These are phyloP conservation scores for Eustoma russellianum DNA, from an alignment of 257 asterid genomes.

Conservation along the genomic window DNA sequence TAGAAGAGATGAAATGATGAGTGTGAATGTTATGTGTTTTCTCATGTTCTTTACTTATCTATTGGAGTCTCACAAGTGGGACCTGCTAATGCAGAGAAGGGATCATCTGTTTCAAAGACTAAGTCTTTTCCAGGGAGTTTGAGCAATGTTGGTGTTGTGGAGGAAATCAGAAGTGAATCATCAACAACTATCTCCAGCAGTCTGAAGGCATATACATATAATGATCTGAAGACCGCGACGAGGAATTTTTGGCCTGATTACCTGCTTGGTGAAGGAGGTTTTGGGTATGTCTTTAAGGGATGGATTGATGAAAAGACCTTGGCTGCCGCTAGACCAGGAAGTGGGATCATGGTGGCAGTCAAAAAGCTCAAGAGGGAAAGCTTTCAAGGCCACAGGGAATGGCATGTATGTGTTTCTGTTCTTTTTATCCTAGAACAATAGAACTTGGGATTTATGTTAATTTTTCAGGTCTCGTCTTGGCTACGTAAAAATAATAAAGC, in stretches of 20 bases:
- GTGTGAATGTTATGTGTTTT: background rate
- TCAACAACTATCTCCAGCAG: conserved; percentile 22
- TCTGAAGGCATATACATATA: conserved; percentile 51
- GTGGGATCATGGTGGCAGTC: conserved; percentile 65
- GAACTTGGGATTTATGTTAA: too few species aligned
- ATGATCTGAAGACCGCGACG: conserved; percentile 57
- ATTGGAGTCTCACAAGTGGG: conserved; percentile 32
- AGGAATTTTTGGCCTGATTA: conserved; percentile 51
- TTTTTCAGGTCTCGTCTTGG: too few species aligned
- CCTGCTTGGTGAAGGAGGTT: conserved; percentile 78
- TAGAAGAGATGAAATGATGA: background rate
- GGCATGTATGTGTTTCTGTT: conserved; percentile 47
- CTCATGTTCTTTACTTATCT: conserved; percentile 1
- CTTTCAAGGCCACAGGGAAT: conserved; percentile 71
- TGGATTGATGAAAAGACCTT: conserved; percentile 53
- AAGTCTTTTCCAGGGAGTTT: conserved; percentile 9
- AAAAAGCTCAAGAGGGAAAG: conserved; percentile 51
- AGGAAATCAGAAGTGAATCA: conserved; percentile 18
- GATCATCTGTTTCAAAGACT: conserved; percentile 10
- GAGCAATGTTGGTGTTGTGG: conserved; percentile 1
- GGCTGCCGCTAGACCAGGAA: conserved; percentile 46
- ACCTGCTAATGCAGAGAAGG: conserved; percentile 17
- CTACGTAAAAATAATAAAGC: too few species aligned
- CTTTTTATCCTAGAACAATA: background rate
- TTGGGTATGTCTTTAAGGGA: conserved; percentile 71